Percentiles rank a stretch among this genome's conserved stretches.
Evolutionary conservation across 768 basidiomycete genomes (phyloP).

Genomic region (Leccinum boreale): DNA sequence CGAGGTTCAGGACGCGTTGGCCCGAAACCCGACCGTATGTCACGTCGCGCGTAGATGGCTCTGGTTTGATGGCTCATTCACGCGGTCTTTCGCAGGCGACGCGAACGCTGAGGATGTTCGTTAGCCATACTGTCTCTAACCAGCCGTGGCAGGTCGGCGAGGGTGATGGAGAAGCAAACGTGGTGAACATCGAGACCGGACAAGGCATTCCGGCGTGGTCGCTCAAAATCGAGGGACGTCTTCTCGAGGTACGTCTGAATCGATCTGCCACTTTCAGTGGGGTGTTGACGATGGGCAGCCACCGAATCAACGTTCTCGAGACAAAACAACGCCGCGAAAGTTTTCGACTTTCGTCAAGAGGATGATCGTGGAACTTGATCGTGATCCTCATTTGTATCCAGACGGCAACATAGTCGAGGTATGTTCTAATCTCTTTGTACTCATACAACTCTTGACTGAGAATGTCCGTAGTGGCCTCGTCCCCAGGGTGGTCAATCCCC

Average conservation of each 20-base stretch:
- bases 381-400: slow-evolving; percentile 74
- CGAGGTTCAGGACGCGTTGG: slow-evolving; percentile 88
- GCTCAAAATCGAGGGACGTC: slow-evolving; percentile 80
- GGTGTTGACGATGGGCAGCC: slow-evolving; percentile 34
- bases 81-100: slow-evolving; percentile 53
- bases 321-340: slow-evolving; percentile 63
- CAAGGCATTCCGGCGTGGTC: slow-evolving; percentile 89
- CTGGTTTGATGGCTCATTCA: slow-evolving; percentile 1
- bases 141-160: slow-evolving; percentile 79
- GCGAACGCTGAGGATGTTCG: slow-evolving; percentile 78
- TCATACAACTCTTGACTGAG: background rate
- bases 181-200: slow-evolving; percentile 70
- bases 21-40: slow-evolving; percentile 59
- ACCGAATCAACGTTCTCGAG: slow-evolving; percentile 59
- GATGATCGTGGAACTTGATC: slow-evolving; percentile 84
- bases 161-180: slow-evolving; percentile 30
- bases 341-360: slow-evolving; percentile 84
- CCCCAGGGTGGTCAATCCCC: slow-evolving; percentile 52
- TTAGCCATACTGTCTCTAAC: slow-evolving; percentile 83
- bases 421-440: slow-evolving; percentile 1
- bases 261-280: background rate
- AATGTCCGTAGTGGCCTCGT: slow-evolving; percentile 54
- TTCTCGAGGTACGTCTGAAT: slow-evolving; percentile 63
- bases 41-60: background rate
- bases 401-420: slow-evolving; percentile 93